Conservation (phyloP, 148 eudicot genomes). For the Oxyria digyna region DNA sequence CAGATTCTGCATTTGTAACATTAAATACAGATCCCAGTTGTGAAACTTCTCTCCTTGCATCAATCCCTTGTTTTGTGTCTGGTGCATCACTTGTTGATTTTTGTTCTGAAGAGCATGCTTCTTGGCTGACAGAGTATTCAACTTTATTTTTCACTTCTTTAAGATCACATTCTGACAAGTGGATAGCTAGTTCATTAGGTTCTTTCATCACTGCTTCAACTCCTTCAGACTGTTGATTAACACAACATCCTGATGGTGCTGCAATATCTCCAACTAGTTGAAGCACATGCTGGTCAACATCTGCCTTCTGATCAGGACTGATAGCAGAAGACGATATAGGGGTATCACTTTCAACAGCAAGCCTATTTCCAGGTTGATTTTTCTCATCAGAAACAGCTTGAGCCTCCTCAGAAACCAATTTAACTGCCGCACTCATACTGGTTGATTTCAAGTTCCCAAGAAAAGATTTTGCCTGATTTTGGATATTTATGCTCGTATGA, state of each 20-base stretch:
- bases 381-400: slow-evolving; percentile 16
- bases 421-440: slow-evolving; percentile 14
- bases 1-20: slow-evolving; percentile 15
- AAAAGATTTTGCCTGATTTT: slow-evolving; percentile 50
- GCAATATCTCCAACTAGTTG: slow-evolving; percentile 4
- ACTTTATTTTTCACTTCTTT: neutral
- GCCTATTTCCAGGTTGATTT: slow-evolving; percentile 6
- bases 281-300: neutral
- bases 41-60: slow-evolving; percentile 16
- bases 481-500: slow-evolving; percentile 41
- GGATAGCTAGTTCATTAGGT: neutral
- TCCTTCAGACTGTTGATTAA: slow-evolving; percentile 15
- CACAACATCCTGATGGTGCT: slow-evolving; percentile 12
- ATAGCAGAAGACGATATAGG: slow-evolving; percentile 8
- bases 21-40: slow-evolving; percentile 17
- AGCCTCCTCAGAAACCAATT: slow-evolving; percentile 20
- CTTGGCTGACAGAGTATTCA: slow-evolving; percentile 6
- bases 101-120: neutral
- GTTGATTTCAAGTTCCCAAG: slow-evolving; percentile 40
- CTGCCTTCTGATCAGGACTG: neutral
- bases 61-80: slow-evolving; percentile 13
- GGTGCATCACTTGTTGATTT: neutral
- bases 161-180: neutral
- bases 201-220: slow-evolving; percentile 11
- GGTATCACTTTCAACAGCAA: slow-evolving; percentile 13